Percentiles rank a stretch among this genome's conserved stretches.
Evolutionary conservation across 1,284 basidiomycete genomes (phyloP).

Genomic region (Entoloma clypeatum): DNA sequence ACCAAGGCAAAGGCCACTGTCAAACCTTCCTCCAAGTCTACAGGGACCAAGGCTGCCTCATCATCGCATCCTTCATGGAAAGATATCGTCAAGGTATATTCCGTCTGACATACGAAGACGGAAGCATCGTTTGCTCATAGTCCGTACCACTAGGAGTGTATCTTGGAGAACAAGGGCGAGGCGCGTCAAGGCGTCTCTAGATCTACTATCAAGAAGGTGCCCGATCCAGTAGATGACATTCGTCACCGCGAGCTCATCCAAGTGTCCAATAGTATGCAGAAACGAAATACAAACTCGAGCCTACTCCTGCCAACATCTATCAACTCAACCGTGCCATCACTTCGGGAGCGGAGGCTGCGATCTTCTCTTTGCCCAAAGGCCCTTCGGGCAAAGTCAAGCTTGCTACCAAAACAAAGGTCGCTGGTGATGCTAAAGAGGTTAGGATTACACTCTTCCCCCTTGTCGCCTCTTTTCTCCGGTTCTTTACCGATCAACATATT

Average conservation of each 20-base stretch:
- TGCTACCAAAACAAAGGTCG: slow-evolving; percentile 40
- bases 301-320: slow-evolving; percentile 51
- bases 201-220: slow-evolving; percentile 74
- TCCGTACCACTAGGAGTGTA: slow-evolving; percentile 53
- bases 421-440: slow-evolving; percentile 55
- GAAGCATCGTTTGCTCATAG: slow-evolving; percentile 10
- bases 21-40: slow-evolving; percentile 25
- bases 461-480: slow-evolving; percentile 4
- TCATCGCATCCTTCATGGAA: slow-evolving; percentile 57
- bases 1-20: slow-evolving; percentile 32
- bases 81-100: slow-evolving; percentile 54
- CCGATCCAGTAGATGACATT: slow-evolving; percentile 9
- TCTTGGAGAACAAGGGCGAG: slow-evolving; percentile 61
- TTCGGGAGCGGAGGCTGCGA: slow-evolving; percentile 57
- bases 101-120: slow-evolving; percentile 1
- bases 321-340: slow-evolving; percentile 74
- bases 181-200: slow-evolving; percentile 72
- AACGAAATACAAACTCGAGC: slow-evolving; percentile 65
- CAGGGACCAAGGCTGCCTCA: slow-evolving; percentile 29
- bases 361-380: slow-evolving; percentile 75
- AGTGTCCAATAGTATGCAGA: slow-evolving; percentile 56
- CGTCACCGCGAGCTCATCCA: slow-evolving; percentile 1
- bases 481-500: not conserved
- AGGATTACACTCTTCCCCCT: slow-evolving; percentile 6
- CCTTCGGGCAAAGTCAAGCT: slow-evolving; percentile 62